Percentiles rank a stretch among this genome's conserved stretches.
phyloP scores from a whole-genome alignment of 768 basidiomycete genomes.

The Pisolithus microcarpus region DNA sequence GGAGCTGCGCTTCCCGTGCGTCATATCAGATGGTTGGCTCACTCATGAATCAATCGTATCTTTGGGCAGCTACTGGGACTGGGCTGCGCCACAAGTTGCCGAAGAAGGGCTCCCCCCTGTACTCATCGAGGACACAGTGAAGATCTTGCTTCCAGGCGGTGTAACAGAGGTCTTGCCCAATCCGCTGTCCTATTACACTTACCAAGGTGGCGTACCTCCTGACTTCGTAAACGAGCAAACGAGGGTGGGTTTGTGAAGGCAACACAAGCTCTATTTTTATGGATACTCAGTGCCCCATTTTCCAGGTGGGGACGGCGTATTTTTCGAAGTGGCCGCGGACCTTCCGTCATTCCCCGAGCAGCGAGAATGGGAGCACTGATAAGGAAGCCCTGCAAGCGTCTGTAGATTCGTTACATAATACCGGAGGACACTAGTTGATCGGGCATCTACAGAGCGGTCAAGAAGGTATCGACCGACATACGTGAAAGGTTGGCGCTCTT shows the following conservation, averaged over 20 bases:
- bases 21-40: neutral
- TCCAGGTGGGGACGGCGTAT: neutral
- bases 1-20: constrained; percentile 24
- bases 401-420: neutral
- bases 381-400: neutral
- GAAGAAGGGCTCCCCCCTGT: constrained; percentile 16
- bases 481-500: neutral
- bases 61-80: constrained; percentile 22
- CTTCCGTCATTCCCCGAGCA: neutral
- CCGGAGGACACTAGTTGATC: neutral
- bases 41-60: neutral
- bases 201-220: constrained; percentile 9
- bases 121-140: constrained; percentile 8
- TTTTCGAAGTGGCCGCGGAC: neutral
- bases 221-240: constrained; percentile 12
- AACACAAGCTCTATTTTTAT: too few species aligned
- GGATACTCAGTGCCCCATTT: neutral
- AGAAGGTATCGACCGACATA: neutral
- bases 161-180: constrained; percentile 9
- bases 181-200: constrained; percentile 14
- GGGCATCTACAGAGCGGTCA: neutral
- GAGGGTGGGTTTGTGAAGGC: neutral
- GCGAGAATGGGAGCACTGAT: neutral
- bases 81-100: constrained; percentile 17
- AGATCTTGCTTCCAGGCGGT: constrained; percentile 3